Conservation (phyloP, 169 alveolate species). For the Amoebophrya sp. region DNA sequence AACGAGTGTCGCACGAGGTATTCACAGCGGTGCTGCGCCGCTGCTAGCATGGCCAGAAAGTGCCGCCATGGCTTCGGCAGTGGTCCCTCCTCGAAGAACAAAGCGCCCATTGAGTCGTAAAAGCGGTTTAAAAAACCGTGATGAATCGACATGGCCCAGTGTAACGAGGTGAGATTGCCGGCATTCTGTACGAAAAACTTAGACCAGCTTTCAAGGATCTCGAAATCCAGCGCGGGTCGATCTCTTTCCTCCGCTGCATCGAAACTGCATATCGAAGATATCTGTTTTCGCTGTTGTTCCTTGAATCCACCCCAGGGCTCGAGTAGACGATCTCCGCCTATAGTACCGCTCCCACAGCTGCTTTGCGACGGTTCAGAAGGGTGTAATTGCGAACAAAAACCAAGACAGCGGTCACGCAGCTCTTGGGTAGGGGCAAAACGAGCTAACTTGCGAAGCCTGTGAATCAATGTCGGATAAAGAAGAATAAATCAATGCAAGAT, state of each 20-base stretch:
- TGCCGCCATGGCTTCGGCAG: constrained; percentile 21
- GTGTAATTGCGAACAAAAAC: no score
- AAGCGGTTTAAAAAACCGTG: not conserved
- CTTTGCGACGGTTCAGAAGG: no score
- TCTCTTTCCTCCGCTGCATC: not conserved
- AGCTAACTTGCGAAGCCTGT: no score
- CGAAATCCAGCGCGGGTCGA: not conserved
- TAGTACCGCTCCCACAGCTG: no score
- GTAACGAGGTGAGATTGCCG: not conserved
- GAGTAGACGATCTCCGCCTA: no score
- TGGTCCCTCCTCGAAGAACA: not conserved
- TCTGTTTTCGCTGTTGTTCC: no score
- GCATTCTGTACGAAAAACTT: not conserved
- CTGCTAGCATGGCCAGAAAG: not conserved
- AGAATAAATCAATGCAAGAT: no score
- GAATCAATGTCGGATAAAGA: no score
- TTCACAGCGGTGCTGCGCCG: not conserved
- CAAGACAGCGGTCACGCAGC: no score
- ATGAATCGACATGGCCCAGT: not conserved
- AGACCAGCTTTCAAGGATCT: not conserved
- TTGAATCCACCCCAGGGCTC: no score
- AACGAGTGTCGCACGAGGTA: not conserved
- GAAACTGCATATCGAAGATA: no score
- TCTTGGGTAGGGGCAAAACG: no score
- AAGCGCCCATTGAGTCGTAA: not conserved